phyloP scores from a whole-genome alignment of 192 early-diverging fungal species.

The Geranomyces variabilis region DNA sequence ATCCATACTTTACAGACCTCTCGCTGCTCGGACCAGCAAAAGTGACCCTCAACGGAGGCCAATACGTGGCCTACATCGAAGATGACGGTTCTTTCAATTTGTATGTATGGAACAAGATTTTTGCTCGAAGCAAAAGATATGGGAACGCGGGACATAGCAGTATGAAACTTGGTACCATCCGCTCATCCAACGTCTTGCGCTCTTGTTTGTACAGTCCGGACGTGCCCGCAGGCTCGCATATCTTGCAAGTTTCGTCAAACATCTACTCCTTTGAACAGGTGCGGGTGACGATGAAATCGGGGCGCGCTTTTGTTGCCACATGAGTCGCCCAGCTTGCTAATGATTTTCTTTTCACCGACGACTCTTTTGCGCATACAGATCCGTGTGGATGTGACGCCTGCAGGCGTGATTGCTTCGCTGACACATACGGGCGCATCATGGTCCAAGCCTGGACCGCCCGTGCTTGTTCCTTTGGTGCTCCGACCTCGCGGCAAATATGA shows the following conservation, averaged over 20 bases:
- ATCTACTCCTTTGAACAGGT: constrained; percentile 43
- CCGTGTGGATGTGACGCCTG: constrained; percentile 14
- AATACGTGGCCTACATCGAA: constrained; percentile 33
- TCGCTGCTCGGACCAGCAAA: constrained; percentile 26
- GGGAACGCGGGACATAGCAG: too few species aligned
- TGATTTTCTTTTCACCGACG: too few species aligned
- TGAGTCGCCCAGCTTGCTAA: too few species aligned
- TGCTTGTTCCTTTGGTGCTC: constrained; percentile 16
- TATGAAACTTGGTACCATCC: too few species aligned
- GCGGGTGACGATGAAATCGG: background rate
- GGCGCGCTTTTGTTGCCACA: background rate
- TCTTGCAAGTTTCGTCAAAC: constrained; percentile 38
- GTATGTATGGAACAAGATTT: constrained; percentile 28
- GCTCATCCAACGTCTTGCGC: too few species aligned
- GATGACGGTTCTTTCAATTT: constrained; percentile 46
- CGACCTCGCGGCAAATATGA: constrained; percentile 19
- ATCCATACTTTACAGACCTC: constrained; percentile 18
- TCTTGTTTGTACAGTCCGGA: constrained; percentile 20
- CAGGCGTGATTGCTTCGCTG: constrained; percentile 13
- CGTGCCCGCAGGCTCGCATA: constrained; percentile 45
- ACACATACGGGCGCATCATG: constrained; percentile 17
- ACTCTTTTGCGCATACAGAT: background rate
- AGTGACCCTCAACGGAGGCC: constrained; percentile 42
- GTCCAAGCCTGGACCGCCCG: background rate
- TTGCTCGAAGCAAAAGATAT: too few species aligned